Percentiles rank a stretch among this genome's conserved stretches.
phyloP scores from a whole-genome alignment of 768 basidiomycete genomes.

The Panus rudis region DNA sequence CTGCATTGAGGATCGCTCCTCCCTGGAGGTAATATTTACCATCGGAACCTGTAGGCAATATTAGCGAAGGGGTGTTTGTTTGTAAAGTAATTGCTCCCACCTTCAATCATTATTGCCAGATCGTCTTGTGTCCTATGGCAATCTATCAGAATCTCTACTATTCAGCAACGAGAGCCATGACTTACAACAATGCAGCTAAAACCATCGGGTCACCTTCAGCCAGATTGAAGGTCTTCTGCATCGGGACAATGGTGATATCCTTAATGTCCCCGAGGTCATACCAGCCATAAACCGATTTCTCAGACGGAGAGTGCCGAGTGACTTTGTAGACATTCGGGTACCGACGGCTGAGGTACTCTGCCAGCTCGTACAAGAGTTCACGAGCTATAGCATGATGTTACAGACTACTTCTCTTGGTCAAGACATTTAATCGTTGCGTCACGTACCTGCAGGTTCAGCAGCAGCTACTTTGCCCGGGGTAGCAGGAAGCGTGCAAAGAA shows the following conservation, averaged over 20 bases:
- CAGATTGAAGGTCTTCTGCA: slow-evolving; percentile 44
- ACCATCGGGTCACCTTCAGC: slow-evolving; percentile 49
- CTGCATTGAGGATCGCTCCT: slow-evolving; percentile 64
- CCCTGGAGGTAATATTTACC: slow-evolving; percentile 72
- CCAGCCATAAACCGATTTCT: slow-evolving; percentile 28
- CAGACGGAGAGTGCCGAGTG: slow-evolving; percentile 28
- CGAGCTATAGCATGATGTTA: slow-evolving; percentile 49
- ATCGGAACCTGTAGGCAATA: slow-evolving; percentile 46
- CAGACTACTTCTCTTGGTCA: neutral
- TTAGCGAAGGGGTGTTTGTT: no score
- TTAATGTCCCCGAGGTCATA: slow-evolving; percentile 42
- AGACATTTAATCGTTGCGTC: slow-evolving; percentile 1
- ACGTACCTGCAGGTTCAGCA: slow-evolving; percentile 26
- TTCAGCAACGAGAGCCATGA: slow-evolving; percentile 9
- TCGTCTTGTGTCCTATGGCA: slow-evolving; percentile 17
- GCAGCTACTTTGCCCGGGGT: slow-evolving; percentile 29
- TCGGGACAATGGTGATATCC: slow-evolving; percentile 43
- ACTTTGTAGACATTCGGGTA: slow-evolving; percentile 54
- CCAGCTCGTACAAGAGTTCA: slow-evolving; percentile 62
- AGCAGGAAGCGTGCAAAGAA: slow-evolving; percentile 42
- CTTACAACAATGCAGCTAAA: slow-evolving; percentile 57
- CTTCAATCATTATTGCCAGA: slow-evolving; percentile 24
- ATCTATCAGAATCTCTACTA: neutral
- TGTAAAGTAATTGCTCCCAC: no score
- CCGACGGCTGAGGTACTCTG: slow-evolving; percentile 57